These are phyloP conservation scores for Eucalyptus globulus DNA, from an alignment of 345 rosid species.

Conservation along the genomic window DNA sequence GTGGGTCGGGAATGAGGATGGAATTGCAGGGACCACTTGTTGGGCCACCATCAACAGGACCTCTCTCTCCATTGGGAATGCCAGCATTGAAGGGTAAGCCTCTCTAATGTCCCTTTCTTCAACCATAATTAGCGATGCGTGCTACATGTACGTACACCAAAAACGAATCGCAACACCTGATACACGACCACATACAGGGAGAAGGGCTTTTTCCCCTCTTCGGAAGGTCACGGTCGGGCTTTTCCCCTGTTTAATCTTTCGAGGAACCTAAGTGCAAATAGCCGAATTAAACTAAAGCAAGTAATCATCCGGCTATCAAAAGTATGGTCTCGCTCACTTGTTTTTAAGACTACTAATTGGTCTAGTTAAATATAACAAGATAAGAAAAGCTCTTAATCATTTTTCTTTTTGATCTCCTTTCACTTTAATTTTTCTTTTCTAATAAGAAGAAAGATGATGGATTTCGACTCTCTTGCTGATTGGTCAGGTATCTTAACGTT, in stretches of 20 bases:
- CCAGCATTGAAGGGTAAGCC: constrained; percentile 35
- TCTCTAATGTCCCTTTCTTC: neutral
- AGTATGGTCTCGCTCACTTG: neutral
- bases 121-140: neutral
- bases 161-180: neutral
- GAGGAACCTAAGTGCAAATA: neutral
- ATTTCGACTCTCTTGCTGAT: neutral
- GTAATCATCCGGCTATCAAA: neutral
- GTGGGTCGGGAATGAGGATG: constrained; percentile 62
- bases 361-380: neutral
- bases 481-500: constrained; percentile 33
- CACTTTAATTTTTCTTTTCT: neutral
- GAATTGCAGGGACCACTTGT: constrained; percentile 42
- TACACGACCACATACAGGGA: neutral
- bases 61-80: constrained; percentile 48
- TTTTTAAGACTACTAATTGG: neutral
- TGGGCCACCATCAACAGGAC: constrained; percentile 63
- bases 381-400: neutral
- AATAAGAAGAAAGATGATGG: neutral
- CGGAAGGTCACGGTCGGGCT: neutral
- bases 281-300: neutral
- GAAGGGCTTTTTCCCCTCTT: neutral
- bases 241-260: neutral
- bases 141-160: neutral
- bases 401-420: neutral